Conservation (phyloP, 2,329 filamentous ascomycete genomes). For the Escovopsis weberi region DNA sequence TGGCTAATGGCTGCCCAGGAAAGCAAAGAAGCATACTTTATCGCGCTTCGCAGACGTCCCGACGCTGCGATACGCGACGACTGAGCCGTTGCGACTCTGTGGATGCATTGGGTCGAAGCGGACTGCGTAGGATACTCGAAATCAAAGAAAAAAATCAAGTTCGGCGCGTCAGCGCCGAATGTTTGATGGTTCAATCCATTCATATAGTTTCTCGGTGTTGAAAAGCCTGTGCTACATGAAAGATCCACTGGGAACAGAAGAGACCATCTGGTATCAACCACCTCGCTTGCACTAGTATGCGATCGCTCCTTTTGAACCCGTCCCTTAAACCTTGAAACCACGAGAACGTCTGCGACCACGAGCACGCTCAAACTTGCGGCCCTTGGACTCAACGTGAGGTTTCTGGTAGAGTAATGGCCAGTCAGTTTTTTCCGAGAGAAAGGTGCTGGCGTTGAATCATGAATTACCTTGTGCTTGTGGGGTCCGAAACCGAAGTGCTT, state of each 20-base stretch:
- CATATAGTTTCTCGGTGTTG: conserved; percentile 24
- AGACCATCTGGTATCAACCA: conserved; percentile 16
- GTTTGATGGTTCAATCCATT: conserved; percentile 14
- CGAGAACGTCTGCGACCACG: conserved; percentile 97
- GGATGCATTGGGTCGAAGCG: conserved; percentile 1
- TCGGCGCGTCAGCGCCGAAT: conserved; percentile 6
- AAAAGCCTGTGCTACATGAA: conserved; percentile 32
- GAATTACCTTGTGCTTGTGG: conserved; percentile 83
- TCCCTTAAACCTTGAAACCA: conserved; percentile 98
- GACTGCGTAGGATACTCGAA: neutral
- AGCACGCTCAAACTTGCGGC: conserved; percentile 97
- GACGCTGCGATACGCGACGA: neutral
- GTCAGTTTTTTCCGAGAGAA: neutral
- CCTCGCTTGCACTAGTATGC: conserved; percentile 10
- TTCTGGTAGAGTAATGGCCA: conserved; percentile 42
- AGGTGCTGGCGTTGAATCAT: neutral
- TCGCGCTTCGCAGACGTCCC: conserved; percentile 56
- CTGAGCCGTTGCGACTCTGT: conserved; percentile 8
- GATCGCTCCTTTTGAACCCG: neutral
- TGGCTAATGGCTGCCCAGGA: conserved; percentile 14
- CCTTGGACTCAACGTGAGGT: conserved; percentile 95
- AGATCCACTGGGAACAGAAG: conserved; percentile 19
- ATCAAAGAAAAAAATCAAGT: neutral
- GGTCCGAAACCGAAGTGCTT: conserved; percentile 99
- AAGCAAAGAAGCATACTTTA: conserved; percentile 67